phyloP scores from a whole-genome alignment of 1,284 basidiomycete species.

The Moesziomyces globuligerus region DNA sequence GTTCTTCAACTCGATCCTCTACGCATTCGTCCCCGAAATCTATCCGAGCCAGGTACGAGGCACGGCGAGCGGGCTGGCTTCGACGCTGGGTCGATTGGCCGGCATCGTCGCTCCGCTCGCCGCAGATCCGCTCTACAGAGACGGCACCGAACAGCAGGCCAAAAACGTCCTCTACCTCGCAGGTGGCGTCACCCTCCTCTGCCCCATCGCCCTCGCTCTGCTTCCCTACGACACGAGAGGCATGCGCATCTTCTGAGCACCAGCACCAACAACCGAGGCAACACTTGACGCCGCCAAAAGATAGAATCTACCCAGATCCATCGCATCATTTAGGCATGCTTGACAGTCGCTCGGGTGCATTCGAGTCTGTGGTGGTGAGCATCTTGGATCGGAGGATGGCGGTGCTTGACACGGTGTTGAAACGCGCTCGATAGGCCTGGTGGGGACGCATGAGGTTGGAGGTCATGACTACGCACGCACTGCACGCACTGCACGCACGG shows the following conservation, averaged over 20 bases:
- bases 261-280: too few relatives aligned
- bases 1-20: constrained; percentile 68
- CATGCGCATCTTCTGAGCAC: constrained; percentile 35
- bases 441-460: too few relatives aligned
- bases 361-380: too few relatives aligned
- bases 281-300: background rate
- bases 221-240: constrained; percentile 57
- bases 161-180: constrained; percentile 54
- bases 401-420: too few relatives aligned
- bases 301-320: too few relatives aligned
- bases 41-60: constrained; percentile 69
- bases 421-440: too few relatives aligned
- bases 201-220: constrained; percentile 50
- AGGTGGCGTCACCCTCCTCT: constrained; percentile 50
- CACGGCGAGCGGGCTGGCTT: constrained; percentile 66
- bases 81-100: constrained; percentile 67
- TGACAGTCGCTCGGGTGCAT: too few relatives aligned
- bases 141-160: constrained; percentile 66
- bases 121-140: constrained; percentile 73
- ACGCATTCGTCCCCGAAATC: constrained; percentile 69
- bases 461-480: too few relatives aligned
- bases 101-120: constrained; percentile 68
- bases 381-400: too few relatives aligned
- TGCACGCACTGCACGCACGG: too few relatives aligned
- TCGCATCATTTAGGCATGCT: too few relatives aligned